Conservation (phyloP, 495 filamentous ascomycete species). For the Penicillium nucicola region DNA sequence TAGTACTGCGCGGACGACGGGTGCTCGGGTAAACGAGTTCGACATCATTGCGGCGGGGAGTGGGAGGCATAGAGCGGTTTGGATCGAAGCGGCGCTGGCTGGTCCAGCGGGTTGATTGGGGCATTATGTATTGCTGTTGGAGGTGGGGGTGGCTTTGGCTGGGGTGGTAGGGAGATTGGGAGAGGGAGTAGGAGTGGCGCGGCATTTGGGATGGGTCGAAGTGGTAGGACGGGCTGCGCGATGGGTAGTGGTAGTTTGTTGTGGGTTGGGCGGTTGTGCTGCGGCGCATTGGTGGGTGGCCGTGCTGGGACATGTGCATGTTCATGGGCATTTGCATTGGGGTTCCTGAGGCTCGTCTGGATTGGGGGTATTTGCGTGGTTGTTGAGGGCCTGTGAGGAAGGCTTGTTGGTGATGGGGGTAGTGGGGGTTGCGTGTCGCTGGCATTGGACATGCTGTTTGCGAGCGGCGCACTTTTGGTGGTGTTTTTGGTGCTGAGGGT, state of each 20-base stretch:
- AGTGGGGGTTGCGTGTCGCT: constrained; percentile 19
- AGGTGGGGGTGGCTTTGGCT: neutral
- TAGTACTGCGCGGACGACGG: constrained; percentile 37
- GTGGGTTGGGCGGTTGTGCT: constrained; percentile 2
- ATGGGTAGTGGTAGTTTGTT: constrained; percentile 6
- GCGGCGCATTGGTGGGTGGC: constrained; percentile 6
- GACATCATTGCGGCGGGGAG: constrained; percentile 30
- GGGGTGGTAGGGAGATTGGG: constrained; percentile 10
- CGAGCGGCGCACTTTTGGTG: constrained; percentile 28
- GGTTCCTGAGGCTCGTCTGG: constrained; percentile 7
- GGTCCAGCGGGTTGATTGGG: constrained; percentile 13
- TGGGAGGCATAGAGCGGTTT: constrained; percentile 14
- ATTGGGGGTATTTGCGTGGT: constrained; percentile 15
- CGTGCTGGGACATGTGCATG: no score
- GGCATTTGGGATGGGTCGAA: constrained; percentile 27
- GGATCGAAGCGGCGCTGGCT: constrained; percentile 22
- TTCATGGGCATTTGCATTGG: neutral
- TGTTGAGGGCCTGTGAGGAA: constrained; percentile 11
- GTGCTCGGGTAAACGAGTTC: constrained; percentile 37
- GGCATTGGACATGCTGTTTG: constrained; percentile 20
- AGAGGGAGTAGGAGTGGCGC: constrained; percentile 31
- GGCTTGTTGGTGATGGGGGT: constrained; percentile 31
- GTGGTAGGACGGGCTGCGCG: constrained; percentile 22
- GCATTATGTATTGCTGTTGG: constrained; percentile 5
- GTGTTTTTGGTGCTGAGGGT: constrained; percentile 15